Base-by-base conservation (phyloP, 2,329 filamentous ascomycete genomes). In the Apiospora marii region DNA sequence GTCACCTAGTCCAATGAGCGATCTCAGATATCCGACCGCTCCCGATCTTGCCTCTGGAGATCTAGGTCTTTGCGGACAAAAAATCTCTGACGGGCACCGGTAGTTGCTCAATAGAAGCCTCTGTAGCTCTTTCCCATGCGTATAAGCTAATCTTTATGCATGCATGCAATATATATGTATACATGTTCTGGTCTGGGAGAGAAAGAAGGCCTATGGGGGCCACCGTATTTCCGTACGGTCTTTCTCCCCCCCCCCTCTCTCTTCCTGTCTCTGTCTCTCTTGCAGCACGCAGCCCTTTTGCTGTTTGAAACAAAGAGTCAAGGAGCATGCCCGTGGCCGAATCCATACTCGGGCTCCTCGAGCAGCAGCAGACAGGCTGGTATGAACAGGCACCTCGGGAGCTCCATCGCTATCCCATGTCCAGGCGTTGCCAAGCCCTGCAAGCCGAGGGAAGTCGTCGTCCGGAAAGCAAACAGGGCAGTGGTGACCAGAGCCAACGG, bases 1-100 rank as follows among this genome's bases (percentile, higher is more conserved):
- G 41, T 41, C 58, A 64, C 34, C 34, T 3, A 64, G 58, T 41
- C 58, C 58, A 64, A 64, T 64, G 58, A 64, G 58, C 58, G 58
- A 64, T 64, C 58, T 64, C 58, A 64, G 58, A 64, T 64, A 64
- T 64, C 58, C 58, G 58, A 64, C 58, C 58, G 58, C 58, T 64
- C 41, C 58, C 58, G 58, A 64, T 64, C 58, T 64, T 64, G 58
- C 58, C 58, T 64, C 58, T 64, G 58, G 58, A 64, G 58, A 64
- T 64, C 58, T 64, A 22, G 10, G 58, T 64, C 30, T 37, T 37
- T 41, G 58, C 34, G 58, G 10, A 34, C 22, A 22, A 64, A 12
- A 41, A 64, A 64, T 64, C 22, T 37, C 30, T 64, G 58, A 64
- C 41, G 58, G 58, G 34, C 58, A 64, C 58, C 58, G 58, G 58